Conservation (phyloP, 306 rosid genomes). For the Fragaria nilgerrensis region DNA sequence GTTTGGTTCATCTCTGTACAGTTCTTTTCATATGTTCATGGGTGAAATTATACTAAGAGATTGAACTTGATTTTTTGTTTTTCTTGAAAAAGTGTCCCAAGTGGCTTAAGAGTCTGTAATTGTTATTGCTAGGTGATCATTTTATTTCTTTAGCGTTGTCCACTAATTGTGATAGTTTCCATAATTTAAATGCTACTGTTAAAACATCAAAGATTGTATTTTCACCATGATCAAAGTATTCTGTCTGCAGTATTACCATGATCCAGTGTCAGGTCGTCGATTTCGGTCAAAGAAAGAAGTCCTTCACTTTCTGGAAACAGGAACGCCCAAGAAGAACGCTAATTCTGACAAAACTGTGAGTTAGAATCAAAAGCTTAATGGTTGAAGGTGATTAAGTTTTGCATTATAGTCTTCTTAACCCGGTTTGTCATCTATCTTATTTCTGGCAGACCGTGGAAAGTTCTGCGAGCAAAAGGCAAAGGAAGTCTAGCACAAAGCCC, state of each 20-base stretch:
- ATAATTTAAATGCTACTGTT: background rate
- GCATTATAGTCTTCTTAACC: background rate
- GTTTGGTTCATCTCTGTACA: background rate
- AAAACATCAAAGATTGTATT: conserved; percentile 1
- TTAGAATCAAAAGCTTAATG: conserved; percentile 6
- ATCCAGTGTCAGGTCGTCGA: conserved; percentile 44
- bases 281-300: conserved; percentile 63
- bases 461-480: conserved; percentile 30
- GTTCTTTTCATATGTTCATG: background rate
- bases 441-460: conserved; percentile 26
- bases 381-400: conserved; percentile 1
- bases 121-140: background rate
- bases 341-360: conserved; percentile 33
- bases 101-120: background rate
- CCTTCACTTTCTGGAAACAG: conserved; percentile 50
- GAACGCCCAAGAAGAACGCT: conserved; percentile 31
- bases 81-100: background rate
- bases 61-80: background rate
- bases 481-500: conserved; percentile 25
- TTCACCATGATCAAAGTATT: background rate
- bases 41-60: background rate
- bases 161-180: background rate
- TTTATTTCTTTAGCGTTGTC: background rate
- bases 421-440: background rate
- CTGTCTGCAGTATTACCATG: conserved; percentile 50